Evolutionary conservation across 208 protist genomes (phyloP), one percentile per base, ranked within the genome.

Genomic region (Wallacemonas collosoma): DNA sequence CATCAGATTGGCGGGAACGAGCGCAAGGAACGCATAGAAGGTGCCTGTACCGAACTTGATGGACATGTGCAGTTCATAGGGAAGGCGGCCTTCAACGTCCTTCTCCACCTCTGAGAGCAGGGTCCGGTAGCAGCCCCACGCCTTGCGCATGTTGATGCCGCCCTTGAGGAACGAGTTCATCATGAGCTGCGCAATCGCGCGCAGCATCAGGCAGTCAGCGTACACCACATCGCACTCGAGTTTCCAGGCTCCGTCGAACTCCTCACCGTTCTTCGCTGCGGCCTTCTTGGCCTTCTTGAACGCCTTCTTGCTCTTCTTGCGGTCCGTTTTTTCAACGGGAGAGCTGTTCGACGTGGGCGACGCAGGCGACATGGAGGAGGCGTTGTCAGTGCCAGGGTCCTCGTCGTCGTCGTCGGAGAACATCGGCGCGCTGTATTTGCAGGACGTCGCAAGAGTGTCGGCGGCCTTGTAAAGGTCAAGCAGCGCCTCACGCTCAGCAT

Each of bases 191-290:
- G 68, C 63, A 62, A 97, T 93, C 50, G 90, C 81, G 2, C 93
- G 86, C 71, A 95, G 74, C 15, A 97, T 79, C 17, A 97, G 79
- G 35, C 87, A 85, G 61, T 97, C 90, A 8, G 93, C 93, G 71
- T 97, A 97, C 60, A 97, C 83, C 39, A 95, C 72, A 68, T 97
- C 93, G 82, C 93, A 97, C 77, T 97, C 90, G n/a, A 97, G 63
- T 71, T 94, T 93, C 93, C 93, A 97, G 26, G 72, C 82, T 35
- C 90, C 68, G 62, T 92, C 82, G 65, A 92, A 93, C 53, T 57
- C 53, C 67, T 85, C 74, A 11, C 86, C 87, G 43, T 41, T 56
- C 73, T 83, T 89, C 57, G 76, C 53, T 35, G 86, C 87, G 2
- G 71, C 66, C 73, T 88, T 91, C 56, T 85, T 79, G 70, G 77